These are phyloP conservation scores for Gypsophila paniculata DNA, from an alignment of 179 eudicot species.

Conservation along the genomic window DNA sequence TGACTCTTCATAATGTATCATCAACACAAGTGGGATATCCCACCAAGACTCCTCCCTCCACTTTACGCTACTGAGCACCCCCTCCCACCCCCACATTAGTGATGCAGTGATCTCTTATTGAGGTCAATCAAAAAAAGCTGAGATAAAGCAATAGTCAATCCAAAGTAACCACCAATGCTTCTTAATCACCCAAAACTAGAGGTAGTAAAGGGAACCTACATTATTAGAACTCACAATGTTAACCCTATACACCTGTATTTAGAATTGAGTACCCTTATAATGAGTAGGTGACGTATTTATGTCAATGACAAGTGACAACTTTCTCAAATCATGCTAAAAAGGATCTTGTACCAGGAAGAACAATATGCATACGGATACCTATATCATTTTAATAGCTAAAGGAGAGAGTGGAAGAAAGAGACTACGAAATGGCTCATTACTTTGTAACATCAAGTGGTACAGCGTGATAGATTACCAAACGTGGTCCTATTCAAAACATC, in stretches of 20 bases:
- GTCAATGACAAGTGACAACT: neutral
- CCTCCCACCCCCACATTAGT: too few relatives aligned
- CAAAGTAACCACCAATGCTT: neutral
- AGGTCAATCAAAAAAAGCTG: too few relatives aligned
- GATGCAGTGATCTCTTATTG: too few relatives aligned
- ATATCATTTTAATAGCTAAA: constrained; percentile 11
- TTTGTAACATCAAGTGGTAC: constrained; percentile 6
- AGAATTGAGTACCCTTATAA: constrained; percentile 11
- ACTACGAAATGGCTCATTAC: neutral
- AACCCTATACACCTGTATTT: neutral
- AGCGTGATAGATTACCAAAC: constrained; percentile 23
- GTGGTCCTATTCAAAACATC: constrained; percentile 29
- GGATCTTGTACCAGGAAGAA: constrained; percentile 19
- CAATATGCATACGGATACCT: neutral
- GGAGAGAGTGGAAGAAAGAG: neutral
- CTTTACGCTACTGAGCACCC: too few relatives aligned
- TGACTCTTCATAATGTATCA: too few relatives aligned
- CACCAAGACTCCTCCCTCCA: too few relatives aligned
- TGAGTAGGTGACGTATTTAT: neutral
- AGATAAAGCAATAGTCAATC: neutral
- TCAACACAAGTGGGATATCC: too few relatives aligned
- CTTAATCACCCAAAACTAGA: constrained; percentile 2
- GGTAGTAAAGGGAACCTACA: neutral
- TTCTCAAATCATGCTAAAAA: constrained; percentile 10
- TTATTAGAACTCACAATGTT: neutral